Evolutionary conservation across 2,329 filamentous ascomycete species (phyloP).

Genomic region (Dryadomyces quercivorus): DNA sequence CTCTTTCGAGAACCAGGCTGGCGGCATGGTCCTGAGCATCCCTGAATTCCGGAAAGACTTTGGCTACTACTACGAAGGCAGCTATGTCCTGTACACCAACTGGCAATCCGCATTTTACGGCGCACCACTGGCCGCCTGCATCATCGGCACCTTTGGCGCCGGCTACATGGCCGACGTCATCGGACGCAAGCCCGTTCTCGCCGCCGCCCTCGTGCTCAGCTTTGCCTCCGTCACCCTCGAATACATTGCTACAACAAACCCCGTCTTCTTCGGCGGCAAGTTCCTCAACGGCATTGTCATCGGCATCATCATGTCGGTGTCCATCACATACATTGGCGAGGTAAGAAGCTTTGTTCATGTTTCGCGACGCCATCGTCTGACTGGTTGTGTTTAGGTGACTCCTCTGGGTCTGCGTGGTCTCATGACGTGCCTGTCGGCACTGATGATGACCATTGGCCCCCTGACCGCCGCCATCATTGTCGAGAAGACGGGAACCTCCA

Average conservation of each 20-base stretch:
- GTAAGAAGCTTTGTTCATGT: not conserved
- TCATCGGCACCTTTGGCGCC: constrained; percentile 19
- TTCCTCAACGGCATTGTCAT: constrained; percentile 24
- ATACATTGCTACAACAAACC: constrained; percentile 21
- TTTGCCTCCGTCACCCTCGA: constrained; percentile 23
- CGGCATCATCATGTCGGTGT: constrained; percentile 8
- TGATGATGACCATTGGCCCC: constrained; percentile 12
- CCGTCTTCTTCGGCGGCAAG: constrained; percentile 24
- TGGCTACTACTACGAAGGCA: constrained; percentile 20
- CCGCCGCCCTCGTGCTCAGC: constrained; percentile 18
- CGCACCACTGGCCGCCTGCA: constrained; percentile 19
- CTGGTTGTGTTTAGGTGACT: constrained; percentile 4
- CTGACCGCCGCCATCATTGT: constrained; percentile 14
- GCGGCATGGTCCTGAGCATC: constrained; percentile 24
- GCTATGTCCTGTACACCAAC: constrained; percentile 22
- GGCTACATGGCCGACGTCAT: constrained; percentile 22
- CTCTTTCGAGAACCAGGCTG: constrained; percentile 15
- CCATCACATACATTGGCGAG: constrained; percentile 13
- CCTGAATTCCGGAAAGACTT: constrained; percentile 29
- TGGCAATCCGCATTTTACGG: constrained; percentile 28
- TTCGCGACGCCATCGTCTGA: no score
- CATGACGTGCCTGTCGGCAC: constrained; percentile 11
- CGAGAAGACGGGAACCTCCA: constrained; percentile 9
- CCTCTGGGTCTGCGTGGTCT: constrained; percentile 15
- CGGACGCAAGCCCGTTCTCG: constrained; percentile 19